Conservation (phyloP, 2,329 filamentous ascomycete species). For the Fusarium buharicum region DNA sequence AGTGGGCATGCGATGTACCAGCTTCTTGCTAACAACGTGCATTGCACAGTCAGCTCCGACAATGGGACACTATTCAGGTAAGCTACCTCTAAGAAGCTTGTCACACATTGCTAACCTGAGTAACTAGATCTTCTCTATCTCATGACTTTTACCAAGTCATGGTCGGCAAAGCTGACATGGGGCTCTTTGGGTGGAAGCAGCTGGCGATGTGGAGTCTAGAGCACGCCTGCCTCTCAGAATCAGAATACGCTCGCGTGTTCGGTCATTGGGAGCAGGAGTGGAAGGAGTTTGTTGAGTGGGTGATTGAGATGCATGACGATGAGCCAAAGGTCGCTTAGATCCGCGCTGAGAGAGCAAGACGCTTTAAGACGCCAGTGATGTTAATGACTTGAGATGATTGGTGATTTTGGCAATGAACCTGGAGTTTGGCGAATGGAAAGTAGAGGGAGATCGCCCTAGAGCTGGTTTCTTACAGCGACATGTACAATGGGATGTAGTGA, state of each 20-base stretch:
- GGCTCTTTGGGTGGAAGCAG: constrained; percentile 76
- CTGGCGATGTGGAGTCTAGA: constrained; percentile 71
- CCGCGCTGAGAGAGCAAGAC: background rate
- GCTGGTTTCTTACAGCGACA: background rate
- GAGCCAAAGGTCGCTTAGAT: constrained; percentile 11
- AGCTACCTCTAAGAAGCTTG: constrained; percentile 25
- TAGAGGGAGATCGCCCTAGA: background rate
- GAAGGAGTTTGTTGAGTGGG: constrained; percentile 66
- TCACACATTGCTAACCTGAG: background rate
- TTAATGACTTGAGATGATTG: background rate
- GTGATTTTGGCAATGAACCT: background rate
- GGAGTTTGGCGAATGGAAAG: constrained; percentile 24
- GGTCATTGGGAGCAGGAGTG: constrained; percentile 65
- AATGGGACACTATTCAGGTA: constrained; percentile 79
- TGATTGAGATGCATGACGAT: constrained; percentile 57
- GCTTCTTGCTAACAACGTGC: constrained; percentile 76
- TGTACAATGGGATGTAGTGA: background rate
- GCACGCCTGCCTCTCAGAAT: constrained; percentile 63
- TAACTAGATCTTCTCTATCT: constrained; percentile 71
- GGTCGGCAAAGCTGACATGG: constrained; percentile 74
- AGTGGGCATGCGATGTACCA: constrained; percentile 74
- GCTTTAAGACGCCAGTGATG: background rate
- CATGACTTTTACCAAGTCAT: constrained; percentile 83
- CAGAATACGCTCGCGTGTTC: constrained; percentile 53
- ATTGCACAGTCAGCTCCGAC: constrained; percentile 79